Evolutionary conservation across 192 early-diverging fungal species (phyloP), one percentile per base, ranked within the genome.

Genomic region (Coemansia sp.): DNA sequence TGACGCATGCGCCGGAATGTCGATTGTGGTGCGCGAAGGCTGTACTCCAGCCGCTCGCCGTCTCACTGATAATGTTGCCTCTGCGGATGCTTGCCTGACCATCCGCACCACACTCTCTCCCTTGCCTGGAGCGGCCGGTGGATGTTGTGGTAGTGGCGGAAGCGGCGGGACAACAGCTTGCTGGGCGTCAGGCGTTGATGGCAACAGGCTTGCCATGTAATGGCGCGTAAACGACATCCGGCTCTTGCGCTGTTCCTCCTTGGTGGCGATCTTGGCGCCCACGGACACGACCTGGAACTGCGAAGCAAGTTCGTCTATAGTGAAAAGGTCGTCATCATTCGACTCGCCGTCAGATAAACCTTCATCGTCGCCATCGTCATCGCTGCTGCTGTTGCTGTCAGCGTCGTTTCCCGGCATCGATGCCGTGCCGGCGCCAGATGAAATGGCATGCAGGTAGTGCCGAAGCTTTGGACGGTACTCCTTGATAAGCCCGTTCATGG

Each of bases 401-500:
- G 58, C 16, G 48, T 51, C 46, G 20, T 12, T 46, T 13, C 29
- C 20, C 3, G 59, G 20, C 25, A 49, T 28, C 8, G 28, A 10
- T 1, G 49, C 3, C 1, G 13, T 4, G 21, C 7, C 42, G 21
- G 58, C 29, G 2, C 28, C 45, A 0, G 78, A 71, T 33, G 78
- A 83, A 9, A 83, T 91, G 16, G 89, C 84, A 33, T 86, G 80
- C 53, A 98, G 72, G 66, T 92, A 98, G 20, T 75, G 81, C 20
- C 87, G 90, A 21, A 98, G 90, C 37, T 88, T 89, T 28, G 85
- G 85, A 33, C 91, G 89, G 69, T 98, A 96, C 31, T 87, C 77
- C 21, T 87, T 82, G 66, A 98, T 77, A 58, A 96, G 89, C 6
- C 90, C 90, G 70, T 98, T 97, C 57, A 96, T 84, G 0, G 88